Conservation (phyloP, 768 basidiomycete genomes). For the Boletales sp. region DNA sequence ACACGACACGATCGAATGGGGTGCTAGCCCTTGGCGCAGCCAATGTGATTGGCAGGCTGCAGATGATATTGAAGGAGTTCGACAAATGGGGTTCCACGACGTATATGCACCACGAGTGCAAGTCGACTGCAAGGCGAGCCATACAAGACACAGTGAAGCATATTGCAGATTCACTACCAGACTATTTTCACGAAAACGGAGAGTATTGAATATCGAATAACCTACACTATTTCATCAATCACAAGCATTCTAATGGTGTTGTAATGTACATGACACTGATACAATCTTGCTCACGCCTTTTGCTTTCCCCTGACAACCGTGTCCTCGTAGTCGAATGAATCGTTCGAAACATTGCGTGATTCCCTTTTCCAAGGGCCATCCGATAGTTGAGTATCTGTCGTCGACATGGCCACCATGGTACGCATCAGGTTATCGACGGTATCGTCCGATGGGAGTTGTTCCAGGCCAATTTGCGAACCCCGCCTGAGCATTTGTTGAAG, state of each 20-base stretch:
- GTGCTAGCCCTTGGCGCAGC: constrained; percentile 58
- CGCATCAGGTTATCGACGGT: constrained; percentile 41
- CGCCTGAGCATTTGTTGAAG: constrained; percentile 38
- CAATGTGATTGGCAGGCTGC: constrained; percentile 65
- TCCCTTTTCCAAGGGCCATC: constrained; percentile 31
- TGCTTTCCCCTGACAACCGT: constrained; percentile 27
- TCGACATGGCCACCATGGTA: constrained; percentile 35
- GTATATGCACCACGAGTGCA: constrained; percentile 80
- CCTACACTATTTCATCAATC: not conserved
- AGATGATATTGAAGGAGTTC: constrained; percentile 60
- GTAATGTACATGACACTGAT: not conserved
- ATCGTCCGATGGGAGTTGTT: constrained; percentile 33
- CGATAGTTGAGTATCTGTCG: constrained; percentile 12
- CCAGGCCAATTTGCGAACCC: constrained; percentile 34
- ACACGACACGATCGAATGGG: constrained; percentile 59
- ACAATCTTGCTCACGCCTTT: constrained; percentile 12
- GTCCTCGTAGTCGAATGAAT: constrained; percentile 21
- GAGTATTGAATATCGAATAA: constrained; percentile 20
- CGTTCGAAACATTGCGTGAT: constrained; percentile 3
- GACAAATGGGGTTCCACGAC: constrained; percentile 68
- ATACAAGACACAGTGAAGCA: constrained; percentile 53
- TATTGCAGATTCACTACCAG: constrained; percentile 57
- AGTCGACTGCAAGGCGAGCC: constrained; percentile 51
- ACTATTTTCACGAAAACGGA: constrained; percentile 51
- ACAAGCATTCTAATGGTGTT: not conserved